Conservation (phyloP, 345 rosid species). For the Excoecaria agallocha region DNA sequence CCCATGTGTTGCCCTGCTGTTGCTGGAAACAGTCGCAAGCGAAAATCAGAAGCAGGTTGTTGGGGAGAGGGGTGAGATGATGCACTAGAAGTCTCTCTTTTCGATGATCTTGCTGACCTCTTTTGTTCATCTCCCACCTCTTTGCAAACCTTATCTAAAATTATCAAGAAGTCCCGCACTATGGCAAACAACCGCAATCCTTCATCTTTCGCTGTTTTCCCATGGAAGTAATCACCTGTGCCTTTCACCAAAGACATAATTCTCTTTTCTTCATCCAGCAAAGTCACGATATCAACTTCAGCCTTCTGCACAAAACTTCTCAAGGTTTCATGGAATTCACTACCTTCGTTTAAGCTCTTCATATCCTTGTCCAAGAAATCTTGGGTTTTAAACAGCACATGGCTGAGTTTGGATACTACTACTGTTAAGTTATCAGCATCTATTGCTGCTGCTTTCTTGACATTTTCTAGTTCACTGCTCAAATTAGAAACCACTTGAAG, state of each 20-base stretch:
- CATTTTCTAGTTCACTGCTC: slow-evolving; percentile 76
- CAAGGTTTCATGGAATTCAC: slow-evolving; percentile 66
- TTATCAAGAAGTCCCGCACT: slow-evolving; percentile 78
- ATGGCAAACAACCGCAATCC: slow-evolving; percentile 75
- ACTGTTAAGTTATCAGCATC: slow-evolving; percentile 83
- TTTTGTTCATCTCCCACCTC: slow-evolving; percentile 63
- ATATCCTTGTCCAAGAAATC: slow-evolving; percentile 72
- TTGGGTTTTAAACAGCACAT: slow-evolving; percentile 48
- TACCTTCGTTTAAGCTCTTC: slow-evolving; percentile 62
- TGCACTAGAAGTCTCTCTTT: slow-evolving; percentile 48
- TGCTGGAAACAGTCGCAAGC: slow-evolving; percentile 67
- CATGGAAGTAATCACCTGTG: slow-evolving; percentile 95
- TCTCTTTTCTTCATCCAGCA: slow-evolving; percentile 82
- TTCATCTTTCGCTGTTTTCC: slow-evolving; percentile 88
- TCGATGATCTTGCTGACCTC: slow-evolving; percentile 42
- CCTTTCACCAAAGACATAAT: slow-evolving; percentile 82
- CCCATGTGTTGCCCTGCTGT: slow-evolving; percentile 56
- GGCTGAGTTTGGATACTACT: slow-evolving; percentile 64
- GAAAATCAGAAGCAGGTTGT: slow-evolving; percentile 48
- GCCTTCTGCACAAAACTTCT: slow-evolving; percentile 79
- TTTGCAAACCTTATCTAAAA: slow-evolving; percentile 78
- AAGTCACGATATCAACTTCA: slow-evolving; percentile 53
- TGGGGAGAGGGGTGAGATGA: slow-evolving; percentile 49
- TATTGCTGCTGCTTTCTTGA: slow-evolving; percentile 78
- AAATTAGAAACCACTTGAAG: slow-evolving; percentile 76